Conservation (phyloP, 2,329 filamentous ascomycete species). For the Orbilia ellipsospora region DNA sequence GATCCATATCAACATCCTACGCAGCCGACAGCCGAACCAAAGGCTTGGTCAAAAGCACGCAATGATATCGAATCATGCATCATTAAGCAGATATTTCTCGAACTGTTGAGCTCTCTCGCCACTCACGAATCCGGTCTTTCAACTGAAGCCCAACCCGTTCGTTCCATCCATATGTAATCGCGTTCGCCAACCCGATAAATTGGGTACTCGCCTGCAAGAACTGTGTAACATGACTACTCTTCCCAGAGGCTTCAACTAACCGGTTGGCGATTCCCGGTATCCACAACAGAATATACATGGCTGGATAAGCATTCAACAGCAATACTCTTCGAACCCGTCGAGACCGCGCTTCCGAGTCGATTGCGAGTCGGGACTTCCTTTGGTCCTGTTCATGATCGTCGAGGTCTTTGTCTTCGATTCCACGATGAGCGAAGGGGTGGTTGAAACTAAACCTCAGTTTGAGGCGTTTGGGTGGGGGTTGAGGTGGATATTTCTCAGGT, state of each 20-base stretch:
- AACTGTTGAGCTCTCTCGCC: slow-evolving; percentile 3
- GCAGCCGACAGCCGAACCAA: too few species aligned
- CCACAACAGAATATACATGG: slow-evolving; percentile 62
- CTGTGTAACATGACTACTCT: slow-evolving; percentile 56
- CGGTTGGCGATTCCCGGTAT: slow-evolving; percentile 62
- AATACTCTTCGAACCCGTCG: slow-evolving; percentile 59
- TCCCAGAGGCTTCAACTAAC: slow-evolving; percentile 59
- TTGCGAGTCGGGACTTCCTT: slow-evolving; percentile 1
- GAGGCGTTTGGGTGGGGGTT: background rate
- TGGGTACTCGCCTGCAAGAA: slow-evolving; percentile 62
- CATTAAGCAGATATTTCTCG: background rate
- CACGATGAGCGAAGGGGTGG: slow-evolving; percentile 39
- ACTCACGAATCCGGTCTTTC: slow-evolving; percentile 1
- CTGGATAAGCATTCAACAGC: slow-evolving; percentile 62
- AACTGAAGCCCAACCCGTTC: slow-evolving; percentile 58
- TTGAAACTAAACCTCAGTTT: slow-evolving; percentile 21
- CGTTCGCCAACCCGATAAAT: slow-evolving; percentile 63
- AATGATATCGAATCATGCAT: background rate
- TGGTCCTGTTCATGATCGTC: slow-evolving; percentile 12
- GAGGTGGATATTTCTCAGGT: background rate
- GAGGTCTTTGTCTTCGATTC: slow-evolving; percentile 28
- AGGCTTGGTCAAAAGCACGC: too few species aligned
- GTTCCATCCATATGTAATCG: slow-evolving; percentile 63
- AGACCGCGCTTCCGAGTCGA: slow-evolving; percentile 23
- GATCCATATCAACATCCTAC: too few species aligned